Conservation (phyloP, 805 yeast genomes). For the Metschnikowia aberdeeniae region DNA sequence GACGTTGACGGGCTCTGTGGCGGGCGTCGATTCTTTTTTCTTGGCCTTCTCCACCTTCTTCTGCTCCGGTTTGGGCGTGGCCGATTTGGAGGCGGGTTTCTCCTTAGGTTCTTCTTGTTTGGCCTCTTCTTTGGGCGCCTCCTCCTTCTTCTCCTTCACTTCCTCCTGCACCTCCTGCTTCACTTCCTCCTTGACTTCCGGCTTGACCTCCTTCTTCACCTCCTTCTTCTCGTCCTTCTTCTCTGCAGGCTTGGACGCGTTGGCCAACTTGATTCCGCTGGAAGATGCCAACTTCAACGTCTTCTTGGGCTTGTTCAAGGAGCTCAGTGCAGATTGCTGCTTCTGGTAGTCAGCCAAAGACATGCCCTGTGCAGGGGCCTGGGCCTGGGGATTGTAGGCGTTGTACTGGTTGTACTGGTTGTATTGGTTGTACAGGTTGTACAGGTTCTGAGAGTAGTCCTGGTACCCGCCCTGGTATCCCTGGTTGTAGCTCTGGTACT, state of each 20-base stretch:
- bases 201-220: constrained; percentile 20
- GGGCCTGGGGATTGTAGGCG: constrained; percentile 16
- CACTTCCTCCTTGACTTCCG: constrained; percentile 14
- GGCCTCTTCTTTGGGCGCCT: constrained; percentile 3
- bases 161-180: constrained; percentile 14
- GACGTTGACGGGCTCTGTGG: constrained; percentile 46
- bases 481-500: constrained; percentile 16
- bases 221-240: constrained; percentile 30
- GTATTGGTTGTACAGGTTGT: constrained; percentile 20
- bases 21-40: constrained; percentile 20
- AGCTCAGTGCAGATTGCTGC: constrained; percentile 48
- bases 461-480: constrained; percentile 13
- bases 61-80: constrained; percentile 10
- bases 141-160: constrained; percentile 1
- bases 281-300: constrained; percentile 64
- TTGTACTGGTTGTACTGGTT: constrained; percentile 18
- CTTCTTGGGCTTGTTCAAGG: constrained; percentile 56
- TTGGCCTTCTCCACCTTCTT: constrained; percentile 18
- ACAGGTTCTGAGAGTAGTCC: constrained; percentile 14
- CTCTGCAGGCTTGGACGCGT: constrained; percentile 21
- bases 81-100: constrained; percentile 13
- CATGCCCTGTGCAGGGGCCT: constrained; percentile 44
- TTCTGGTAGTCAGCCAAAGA: constrained; percentile 79
- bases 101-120: constrained; percentile 13
- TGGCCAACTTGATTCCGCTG: constrained; percentile 57